Conservation (phyloP, 768 basidiomycete genomes). For the Phylloporus rhodoxanthus region DNA sequence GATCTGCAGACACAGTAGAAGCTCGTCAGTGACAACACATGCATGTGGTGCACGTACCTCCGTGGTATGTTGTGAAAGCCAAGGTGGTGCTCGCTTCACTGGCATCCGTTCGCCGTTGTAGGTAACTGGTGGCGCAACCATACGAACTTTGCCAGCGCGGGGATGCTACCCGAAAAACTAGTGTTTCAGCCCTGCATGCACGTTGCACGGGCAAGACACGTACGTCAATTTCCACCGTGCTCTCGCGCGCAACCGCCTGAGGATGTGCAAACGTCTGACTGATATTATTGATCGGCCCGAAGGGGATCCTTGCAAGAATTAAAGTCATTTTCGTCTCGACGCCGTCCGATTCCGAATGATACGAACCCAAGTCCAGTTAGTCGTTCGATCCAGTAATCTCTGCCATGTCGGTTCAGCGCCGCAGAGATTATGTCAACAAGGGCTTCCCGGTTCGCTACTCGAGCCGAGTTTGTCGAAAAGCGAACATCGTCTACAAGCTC, state of each 20-base stretch:
- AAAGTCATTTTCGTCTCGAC: slow-evolving; percentile 8
- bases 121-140: slow-evolving; percentile 74
- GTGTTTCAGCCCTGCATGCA: slow-evolving; percentile 9
- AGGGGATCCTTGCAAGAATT: slow-evolving; percentile 53
- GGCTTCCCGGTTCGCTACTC: slow-evolving; percentile 71
- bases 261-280: slow-evolving; percentile 86
- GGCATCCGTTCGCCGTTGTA: slow-evolving; percentile 80
- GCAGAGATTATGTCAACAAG: slow-evolving; percentile 65
- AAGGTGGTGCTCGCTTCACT: slow-evolving; percentile 75
- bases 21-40: neutral
- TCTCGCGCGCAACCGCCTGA: slow-evolving; percentile 68
- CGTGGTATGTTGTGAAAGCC: slow-evolving; percentile 75
- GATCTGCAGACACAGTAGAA: slow-evolving; percentile 26
- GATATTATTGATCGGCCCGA: slow-evolving; percentile 92
- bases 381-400: slow-evolving; percentile 68
- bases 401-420: slow-evolving; percentile 48
- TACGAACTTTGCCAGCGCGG: slow-evolving; percentile 67
- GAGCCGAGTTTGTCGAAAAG: slow-evolving; percentile 67
- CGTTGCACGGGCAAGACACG: slow-evolving; percentile 33
- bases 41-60: slow-evolving; percentile 44
- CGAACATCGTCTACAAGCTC: slow-evolving; percentile 53
- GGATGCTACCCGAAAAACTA: slow-evolving; percentile 47
- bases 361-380: slow-evolving; percentile 76
- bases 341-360: slow-evolving; percentile 2
- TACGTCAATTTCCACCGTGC: slow-evolving; percentile 76